These are phyloP conservation scores for Beauveria pseudobassiana DNA, from an alignment of 2,329 filamentous ascomycete genomes.

Conservation along the genomic window DNA sequence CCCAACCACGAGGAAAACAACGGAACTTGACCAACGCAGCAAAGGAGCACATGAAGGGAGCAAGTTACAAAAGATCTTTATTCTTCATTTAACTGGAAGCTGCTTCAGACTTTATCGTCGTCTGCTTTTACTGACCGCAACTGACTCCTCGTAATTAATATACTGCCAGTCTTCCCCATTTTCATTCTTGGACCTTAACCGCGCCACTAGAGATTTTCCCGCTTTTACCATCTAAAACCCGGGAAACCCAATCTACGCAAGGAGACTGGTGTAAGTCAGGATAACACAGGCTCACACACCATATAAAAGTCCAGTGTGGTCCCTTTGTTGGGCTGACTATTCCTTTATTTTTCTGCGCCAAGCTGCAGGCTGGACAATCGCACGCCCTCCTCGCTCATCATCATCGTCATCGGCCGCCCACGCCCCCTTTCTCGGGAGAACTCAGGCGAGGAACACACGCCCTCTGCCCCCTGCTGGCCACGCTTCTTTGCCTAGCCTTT, in stretches of 20 bases:
- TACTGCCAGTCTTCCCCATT: too few relatives aligned
- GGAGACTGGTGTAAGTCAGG: not conserved
- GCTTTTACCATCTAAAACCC: not conserved
- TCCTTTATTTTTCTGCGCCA: not conserved
- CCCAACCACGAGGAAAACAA: constrained; percentile 2
- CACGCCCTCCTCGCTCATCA: not conserved
- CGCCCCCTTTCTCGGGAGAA: not conserved
- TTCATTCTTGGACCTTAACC: not conserved
- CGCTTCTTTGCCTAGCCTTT: too few relatives aligned
- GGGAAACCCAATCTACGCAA: not conserved
- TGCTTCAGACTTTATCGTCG: not conserved
- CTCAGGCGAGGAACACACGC: not conserved
- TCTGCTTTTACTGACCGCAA: not conserved
- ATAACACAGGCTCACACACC: not conserved
- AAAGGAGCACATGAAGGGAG: not conserved
- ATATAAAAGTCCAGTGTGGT: not conserved
- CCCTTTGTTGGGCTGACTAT: not conserved
- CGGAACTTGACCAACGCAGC: not conserved
- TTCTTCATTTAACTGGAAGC: not conserved
- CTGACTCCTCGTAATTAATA: not conserved
- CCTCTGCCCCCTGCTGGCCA: not conserved
- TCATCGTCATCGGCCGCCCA: not conserved
- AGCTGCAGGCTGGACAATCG: not conserved
- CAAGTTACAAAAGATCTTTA: not conserved
- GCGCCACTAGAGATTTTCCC: not conserved